Evolutionary conservation across 306 rosid species (phyloP).

Genomic region (Castanea mollissima): DNA sequence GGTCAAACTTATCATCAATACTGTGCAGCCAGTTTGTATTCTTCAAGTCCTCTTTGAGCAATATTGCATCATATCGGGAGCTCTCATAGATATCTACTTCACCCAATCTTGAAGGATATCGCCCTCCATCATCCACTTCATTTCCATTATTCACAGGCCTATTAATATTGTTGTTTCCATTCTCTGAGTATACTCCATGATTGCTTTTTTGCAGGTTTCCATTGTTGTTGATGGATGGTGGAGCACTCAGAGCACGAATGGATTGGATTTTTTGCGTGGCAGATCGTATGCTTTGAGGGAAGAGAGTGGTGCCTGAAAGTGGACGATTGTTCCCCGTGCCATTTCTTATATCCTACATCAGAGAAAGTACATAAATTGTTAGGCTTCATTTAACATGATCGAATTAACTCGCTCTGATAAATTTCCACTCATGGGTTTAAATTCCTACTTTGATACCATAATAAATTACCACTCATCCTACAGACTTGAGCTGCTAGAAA

Average conservation of each 20-base stretch:
- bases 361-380: constrained; percentile 16
- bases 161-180: constrained; percentile 30
- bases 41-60: constrained; percentile 90
- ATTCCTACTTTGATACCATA: no score
- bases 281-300: constrained; percentile 82
- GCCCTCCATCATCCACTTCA: constrained; percentile 50
- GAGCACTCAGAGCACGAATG: constrained; percentile 40
- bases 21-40: constrained; percentile 86
- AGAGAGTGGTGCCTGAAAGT: constrained; percentile 75
- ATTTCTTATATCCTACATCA: constrained; percentile 79
- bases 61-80: constrained; percentile 82
- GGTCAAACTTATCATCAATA: constrained; percentile 70
- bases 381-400: neutral
- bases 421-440: no score
- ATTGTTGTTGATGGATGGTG: constrained; percentile 38
- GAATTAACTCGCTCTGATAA: neutral
- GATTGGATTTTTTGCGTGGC: constrained; percentile 61
- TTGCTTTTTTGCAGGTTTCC: constrained; percentile 38
- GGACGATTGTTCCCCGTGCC: constrained; percentile 67
- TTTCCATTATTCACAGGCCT: constrained; percentile 42
- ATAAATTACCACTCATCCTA: no score
- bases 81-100: constrained; percentile 86
- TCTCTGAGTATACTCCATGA: constrained; percentile 44
- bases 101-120: constrained; percentile 54
- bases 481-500: no score